Evolutionary conservation across 1,284 basidiomycete genomes (phyloP).

Genomic region (Ceratobasidium sp.): DNA sequence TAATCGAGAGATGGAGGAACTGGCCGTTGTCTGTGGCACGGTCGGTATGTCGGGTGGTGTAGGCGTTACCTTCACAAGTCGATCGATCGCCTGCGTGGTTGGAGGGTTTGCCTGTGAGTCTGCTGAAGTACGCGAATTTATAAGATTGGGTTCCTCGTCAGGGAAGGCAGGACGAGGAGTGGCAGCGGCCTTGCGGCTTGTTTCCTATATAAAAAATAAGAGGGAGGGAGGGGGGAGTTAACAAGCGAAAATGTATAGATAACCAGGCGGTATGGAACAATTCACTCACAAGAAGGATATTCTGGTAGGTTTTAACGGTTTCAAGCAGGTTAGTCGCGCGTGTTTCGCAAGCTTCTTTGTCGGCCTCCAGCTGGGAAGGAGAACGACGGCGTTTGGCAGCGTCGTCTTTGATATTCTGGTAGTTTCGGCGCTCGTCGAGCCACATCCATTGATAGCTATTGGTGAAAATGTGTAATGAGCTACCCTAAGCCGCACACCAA

Average conservation of each 20-base stretch:
- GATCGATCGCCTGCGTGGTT: neutral
- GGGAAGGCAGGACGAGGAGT: neutral
- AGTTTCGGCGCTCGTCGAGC: neutral
- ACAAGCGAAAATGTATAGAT: no score
- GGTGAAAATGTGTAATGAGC: no score
- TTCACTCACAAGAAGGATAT: neutral
- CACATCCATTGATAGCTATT: conserved; percentile 11
- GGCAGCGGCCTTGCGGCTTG: neutral
- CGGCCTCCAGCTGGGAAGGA: neutral
- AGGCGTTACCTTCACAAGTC: neutral
- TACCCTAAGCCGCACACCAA: no score
- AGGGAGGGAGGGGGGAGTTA: no score
- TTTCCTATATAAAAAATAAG: neutral
- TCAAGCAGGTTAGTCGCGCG: neutral
- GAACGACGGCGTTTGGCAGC: neutral
- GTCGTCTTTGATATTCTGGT: neutral
- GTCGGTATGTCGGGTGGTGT: neutral
- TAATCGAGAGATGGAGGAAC: neutral
- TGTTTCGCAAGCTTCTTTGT: neutral
- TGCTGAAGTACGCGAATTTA: neutral
- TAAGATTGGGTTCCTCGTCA: neutral
- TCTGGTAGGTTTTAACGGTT: neutral
- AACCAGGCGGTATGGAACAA: neutral
- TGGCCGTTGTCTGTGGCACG: neutral
- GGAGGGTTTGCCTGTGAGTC: no score